phyloP scores from a whole-genome alignment of 306 rosid species.

The Citrullus amarus region DNA sequence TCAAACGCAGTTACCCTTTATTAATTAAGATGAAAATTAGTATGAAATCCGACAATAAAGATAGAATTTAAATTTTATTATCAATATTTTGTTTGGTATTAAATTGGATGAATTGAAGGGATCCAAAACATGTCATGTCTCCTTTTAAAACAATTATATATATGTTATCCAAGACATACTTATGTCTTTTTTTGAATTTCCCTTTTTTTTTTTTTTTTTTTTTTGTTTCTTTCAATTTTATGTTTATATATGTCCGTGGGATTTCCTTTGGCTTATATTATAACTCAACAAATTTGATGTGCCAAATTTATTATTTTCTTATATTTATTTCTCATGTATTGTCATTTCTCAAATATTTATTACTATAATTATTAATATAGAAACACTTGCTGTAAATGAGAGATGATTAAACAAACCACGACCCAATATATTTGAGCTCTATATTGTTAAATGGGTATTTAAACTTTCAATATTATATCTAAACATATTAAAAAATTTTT shows the following conservation, averaged over 20 bases:
- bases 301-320: background rate
- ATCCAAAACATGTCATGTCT: conserved; percentile 4
- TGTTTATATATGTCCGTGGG: background rate
- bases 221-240: background rate
- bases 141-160: background rate
- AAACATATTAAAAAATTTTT: too few species aligned
- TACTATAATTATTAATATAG: background rate
- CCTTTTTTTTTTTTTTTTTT: background rate
- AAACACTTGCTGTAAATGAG: background rate
- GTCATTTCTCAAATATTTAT: background rate
- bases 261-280: background rate
- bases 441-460: too few species aligned
- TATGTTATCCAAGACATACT: conserved; percentile 5
- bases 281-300: conserved; percentile 1
- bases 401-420: background rate
- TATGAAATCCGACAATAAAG: background rate
- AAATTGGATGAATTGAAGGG: background rate
- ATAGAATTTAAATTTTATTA: background rate
- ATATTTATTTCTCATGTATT: background rate
- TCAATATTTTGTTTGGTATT: background rate
- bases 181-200: background rate
- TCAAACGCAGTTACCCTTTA: too few species aligned
- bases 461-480: too few species aligned
- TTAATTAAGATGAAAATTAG: background rate
- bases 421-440: too few species aligned